A percentile compares a stretch with the other conserved stretches of the same genome.
Evolutionary conservation across 2,329 filamentous ascomycete genomes (phyloP).

Genomic region (Aspergillus ustus): DNA sequence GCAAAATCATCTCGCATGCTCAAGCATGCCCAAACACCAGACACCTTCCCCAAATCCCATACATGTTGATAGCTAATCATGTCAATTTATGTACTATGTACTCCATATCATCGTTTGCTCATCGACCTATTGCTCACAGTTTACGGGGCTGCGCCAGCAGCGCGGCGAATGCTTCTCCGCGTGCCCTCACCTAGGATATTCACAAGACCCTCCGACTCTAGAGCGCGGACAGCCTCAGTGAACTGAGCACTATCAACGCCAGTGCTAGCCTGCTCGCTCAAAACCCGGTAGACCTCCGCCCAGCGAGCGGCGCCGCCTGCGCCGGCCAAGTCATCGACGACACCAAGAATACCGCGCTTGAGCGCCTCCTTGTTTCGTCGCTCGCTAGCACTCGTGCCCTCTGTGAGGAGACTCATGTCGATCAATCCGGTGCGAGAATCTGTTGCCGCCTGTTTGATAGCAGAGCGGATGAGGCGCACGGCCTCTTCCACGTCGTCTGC

Average conservation of each 20-base stretch:
- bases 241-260: slow-evolving; percentile 81
- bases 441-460: slow-evolving; percentile 96
- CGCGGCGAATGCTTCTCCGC: slow-evolving; percentile 77
- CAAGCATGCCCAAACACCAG: slow-evolving; percentile 18
- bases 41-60: slow-evolving; percentile 14
- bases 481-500: slow-evolving; percentile 85
- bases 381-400: slow-evolving; percentile 90
- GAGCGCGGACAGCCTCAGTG: slow-evolving; percentile 73
- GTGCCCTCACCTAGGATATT: slow-evolving; percentile 83
- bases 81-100: slow-evolving; percentile 29
- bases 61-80: slow-evolving; percentile 1
- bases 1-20: background rate
- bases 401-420: slow-evolving; percentile 93
- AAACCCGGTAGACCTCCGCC: slow-evolving; percentile 73
- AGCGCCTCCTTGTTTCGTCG: slow-evolving; percentile 80
- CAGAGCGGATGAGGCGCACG: slow-evolving; percentile 87
- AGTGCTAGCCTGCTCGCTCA: slow-evolving; percentile 72
- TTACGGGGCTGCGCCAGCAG: slow-evolving; percentile 56
- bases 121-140: slow-evolving; percentile 5
- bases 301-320: slow-evolving; percentile 71
- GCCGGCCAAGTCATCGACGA: slow-evolving; percentile 80
- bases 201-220: slow-evolving; percentile 85
- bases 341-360: slow-evolving; percentile 73
- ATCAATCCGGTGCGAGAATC: slow-evolving; percentile 89
- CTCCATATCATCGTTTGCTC: slow-evolving; percentile 35